These are phyloP conservation scores for Penicillium sp. DNA, from an alignment of 2,329 filamentous ascomycete species.

Conservation along the genomic window DNA sequence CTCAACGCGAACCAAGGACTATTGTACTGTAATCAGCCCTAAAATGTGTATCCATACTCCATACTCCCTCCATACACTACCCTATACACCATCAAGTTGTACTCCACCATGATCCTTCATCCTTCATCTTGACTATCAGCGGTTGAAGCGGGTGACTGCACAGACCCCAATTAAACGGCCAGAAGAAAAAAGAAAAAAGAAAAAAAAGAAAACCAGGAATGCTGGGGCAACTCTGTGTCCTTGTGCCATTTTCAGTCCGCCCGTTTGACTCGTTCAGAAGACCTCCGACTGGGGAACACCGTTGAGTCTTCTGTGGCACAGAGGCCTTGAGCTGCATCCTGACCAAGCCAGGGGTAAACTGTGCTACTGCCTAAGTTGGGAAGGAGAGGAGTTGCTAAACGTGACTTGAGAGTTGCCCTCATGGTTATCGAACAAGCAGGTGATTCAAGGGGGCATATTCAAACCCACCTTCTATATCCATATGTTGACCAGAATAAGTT, in stretches of 20 bases:
- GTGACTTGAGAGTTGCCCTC: too few relatives aligned
- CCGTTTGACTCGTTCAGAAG: conserved; percentile 4
- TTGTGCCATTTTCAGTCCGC: conserved; percentile 1
- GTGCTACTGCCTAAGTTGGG: conserved; percentile 1
- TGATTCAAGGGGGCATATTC: too few relatives aligned
- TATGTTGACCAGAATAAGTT: too few relatives aligned
- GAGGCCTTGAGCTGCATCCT: conserved; percentile 8
- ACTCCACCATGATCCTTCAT: conserved; percentile 1
- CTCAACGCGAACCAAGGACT: conserved; percentile 8
- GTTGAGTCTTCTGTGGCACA: conserved; percentile 3
- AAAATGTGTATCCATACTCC: neutral
- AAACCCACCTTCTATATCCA: too few relatives aligned
- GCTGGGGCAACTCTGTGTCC: conserved; percentile 1
- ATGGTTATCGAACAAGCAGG: too few relatives aligned
- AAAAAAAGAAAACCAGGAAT: neutral
- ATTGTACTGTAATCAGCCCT: conserved; percentile 23
- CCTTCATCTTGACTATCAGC: neutral
- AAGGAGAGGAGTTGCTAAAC: neutral
- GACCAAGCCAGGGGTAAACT: conserved; percentile 9
- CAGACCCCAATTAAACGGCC: conserved; percentile 8
- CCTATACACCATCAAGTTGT: neutral
- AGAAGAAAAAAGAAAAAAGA: neutral
- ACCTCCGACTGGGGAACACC: neutral
- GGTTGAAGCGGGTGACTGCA: conserved; percentile 3
- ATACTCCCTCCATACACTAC: neutral